A percentile compares a stretch with the other conserved stretches of the same genome.
These are phyloP conservation scores for Rhizomucor miehei DNA, from an alignment of 371 early-diverging fungal species.

Conservation along the genomic window DNA sequence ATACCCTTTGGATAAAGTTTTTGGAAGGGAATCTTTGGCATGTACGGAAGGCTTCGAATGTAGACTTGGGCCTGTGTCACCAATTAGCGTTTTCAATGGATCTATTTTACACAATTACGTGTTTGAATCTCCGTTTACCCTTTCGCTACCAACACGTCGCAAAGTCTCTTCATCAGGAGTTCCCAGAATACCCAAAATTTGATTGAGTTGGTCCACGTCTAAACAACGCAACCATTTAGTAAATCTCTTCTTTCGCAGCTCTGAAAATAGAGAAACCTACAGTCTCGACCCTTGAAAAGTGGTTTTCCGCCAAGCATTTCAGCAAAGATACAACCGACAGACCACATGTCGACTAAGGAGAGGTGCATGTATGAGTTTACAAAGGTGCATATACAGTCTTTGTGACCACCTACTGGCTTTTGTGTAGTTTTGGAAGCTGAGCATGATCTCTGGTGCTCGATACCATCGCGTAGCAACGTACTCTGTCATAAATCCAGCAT, in stretches of 20 bases:
- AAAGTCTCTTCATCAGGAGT: slow-evolving; percentile 96
- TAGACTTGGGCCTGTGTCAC: slow-evolving; percentile 86
- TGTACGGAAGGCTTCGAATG: slow-evolving; percentile 86
- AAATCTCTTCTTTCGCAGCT: not conserved
- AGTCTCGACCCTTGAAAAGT: slow-evolving; percentile 89
- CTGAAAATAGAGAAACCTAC: slow-evolving; percentile 35
- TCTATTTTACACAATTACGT: not conserved
- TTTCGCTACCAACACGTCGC: slow-evolving; percentile 75
- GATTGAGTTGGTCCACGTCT: slow-evolving; percentile 98
- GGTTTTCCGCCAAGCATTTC: slow-evolving; percentile 92
- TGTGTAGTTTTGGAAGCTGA: slow-evolving; percentile 91
- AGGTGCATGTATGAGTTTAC: not conserved
- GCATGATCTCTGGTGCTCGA: slow-evolving; percentile 97
- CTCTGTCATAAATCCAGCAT: slow-evolving; percentile 92
- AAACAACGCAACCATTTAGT: not conserved
- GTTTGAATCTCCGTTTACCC: slow-evolving; percentile 42
- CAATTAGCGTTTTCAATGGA: not conserved
- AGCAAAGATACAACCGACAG: slow-evolving; percentile 97
- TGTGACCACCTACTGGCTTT: slow-evolving; percentile 79
- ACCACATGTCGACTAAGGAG: slow-evolving; percentile 92
- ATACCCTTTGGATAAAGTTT: slow-evolving; percentile 72
- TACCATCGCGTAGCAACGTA: slow-evolving; percentile 99
- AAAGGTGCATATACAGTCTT: not conserved
- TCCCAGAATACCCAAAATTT: slow-evolving; percentile 95
- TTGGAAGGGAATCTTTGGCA: slow-evolving; percentile 86